Base-by-base conservation (phyloP, 2,329 filamentous ascomycete species). In the Claviceps cyperi region DNA sequence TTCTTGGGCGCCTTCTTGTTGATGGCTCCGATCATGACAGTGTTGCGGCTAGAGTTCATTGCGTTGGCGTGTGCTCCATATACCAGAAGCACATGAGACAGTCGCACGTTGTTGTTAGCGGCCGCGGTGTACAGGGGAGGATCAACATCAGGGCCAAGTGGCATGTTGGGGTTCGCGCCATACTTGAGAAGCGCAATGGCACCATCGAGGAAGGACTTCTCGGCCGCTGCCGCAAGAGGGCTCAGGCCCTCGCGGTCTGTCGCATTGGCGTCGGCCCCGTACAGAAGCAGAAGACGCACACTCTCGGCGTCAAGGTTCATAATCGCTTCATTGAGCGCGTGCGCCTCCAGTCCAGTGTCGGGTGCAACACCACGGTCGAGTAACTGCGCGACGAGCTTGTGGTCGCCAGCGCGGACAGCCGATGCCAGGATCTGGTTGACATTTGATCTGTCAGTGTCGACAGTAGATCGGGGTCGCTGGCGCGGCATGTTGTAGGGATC, bases 111-210 rank as follows among this genome's bases (percentile, higher is more conserved):
- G 58, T 75, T 73, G 45, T 73, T 70, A 1, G 68, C 59, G 44
- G 73, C 67, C 15, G 79, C 70, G 47, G 72, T 56, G 17, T 71
- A 68, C 35, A 84, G 66, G 0, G 81, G 74, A 1, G 76, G 74
- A 53, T 82, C 78, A 3, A 69, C 62, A 9, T 75, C 71, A 0
- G 70, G 62, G 0, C 76, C 73, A 1, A 69, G 66, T 1, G 67
- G 62, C 44, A 76, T 66, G 58, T 79, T 79, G 9, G 73, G 72
- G 58, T 78, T 77, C 15, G 77, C 77, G 11, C 80, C 78, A 53
- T 84, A 83, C 63, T 83, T 81, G 55, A 82, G 69, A 4, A 85
- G 70, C 47, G 76, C 65, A 32, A 74, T 74, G 0, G 79, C 77
- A 3, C 73, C 78, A 21, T 77, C 75, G 40, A 76, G 60, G 58